phyloP scores from a whole-genome alignment of 2,329 filamentous ascomycete species.

The Ceratocystis alfenasii region DNA sequence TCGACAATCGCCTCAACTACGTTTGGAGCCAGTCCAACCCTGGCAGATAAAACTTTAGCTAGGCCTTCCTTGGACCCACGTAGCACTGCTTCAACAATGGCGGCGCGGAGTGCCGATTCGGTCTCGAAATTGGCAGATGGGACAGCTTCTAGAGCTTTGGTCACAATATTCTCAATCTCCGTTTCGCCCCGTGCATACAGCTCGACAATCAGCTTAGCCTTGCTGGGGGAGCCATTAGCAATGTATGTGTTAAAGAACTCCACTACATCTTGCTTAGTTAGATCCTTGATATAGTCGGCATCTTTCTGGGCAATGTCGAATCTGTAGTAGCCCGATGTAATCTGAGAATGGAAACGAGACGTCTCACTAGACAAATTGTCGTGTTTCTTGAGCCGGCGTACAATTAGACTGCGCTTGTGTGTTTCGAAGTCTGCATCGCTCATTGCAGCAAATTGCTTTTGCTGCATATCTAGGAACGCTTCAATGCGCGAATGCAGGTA shows the following conservation, averaged over 20 bases:
- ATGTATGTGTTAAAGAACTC: conserved; percentile 70
- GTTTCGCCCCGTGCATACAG: conserved; percentile 57
- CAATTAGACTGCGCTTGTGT: conserved; percentile 80
- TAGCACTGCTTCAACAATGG: conserved; percentile 19
- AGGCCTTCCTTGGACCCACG: conserved; percentile 14
- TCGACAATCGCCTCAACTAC: conserved; percentile 29
- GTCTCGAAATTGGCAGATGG: conserved; percentile 15
- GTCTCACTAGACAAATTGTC: conserved; percentile 87
- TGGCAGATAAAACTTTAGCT: background rate
- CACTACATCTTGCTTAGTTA: conserved; percentile 70
- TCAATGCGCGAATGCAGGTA: conserved; percentile 86
- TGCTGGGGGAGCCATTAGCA: conserved; percentile 55
- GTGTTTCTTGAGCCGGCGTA: conserved; percentile 75
- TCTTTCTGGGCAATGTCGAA: conserved; percentile 73
- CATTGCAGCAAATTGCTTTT: conserved; percentile 59
- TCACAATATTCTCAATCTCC: conserved; percentile 24
- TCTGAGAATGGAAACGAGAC: conserved; percentile 61
- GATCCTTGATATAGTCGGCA: conserved; percentile 56
- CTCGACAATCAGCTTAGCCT: conserved; percentile 78
- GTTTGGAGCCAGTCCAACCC: conserved; percentile 3
- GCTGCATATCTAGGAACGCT: conserved; percentile 61
- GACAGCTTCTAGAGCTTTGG: conserved; percentile 13
- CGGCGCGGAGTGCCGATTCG: conserved; percentile 23
- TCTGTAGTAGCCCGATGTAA: conserved; percentile 76
- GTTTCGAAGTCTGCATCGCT: conserved; percentile 72